These are phyloP conservation scores for Aspergillus nidulans DNA, from an alignment of 495 filamentous ascomycete species.

Conservation along the genomic window DNA sequence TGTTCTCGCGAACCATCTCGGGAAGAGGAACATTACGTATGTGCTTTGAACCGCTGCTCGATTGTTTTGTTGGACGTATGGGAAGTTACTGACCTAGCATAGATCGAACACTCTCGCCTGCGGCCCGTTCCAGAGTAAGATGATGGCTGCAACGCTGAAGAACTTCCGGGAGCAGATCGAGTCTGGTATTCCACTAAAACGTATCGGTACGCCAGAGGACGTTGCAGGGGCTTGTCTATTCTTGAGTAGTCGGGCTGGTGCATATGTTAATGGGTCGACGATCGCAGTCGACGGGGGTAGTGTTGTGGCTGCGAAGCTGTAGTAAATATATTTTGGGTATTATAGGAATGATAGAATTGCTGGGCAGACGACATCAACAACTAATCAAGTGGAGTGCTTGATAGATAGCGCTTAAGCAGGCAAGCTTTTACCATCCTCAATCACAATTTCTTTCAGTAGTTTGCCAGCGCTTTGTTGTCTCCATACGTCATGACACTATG, in stretches of 20 bases:
- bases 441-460: no score
- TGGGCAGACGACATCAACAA: no score
- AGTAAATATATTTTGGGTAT: conserved; percentile 6
- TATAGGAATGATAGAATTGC: background rate
- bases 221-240: conserved; percentile 75
- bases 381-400: no score
- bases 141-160: conserved; percentile 72
- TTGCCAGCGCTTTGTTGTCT: no score
- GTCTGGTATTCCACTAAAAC: conserved; percentile 59
- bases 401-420: no score
- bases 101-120: conserved; percentile 66
- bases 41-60: background rate
- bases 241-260: conserved; percentile 64
- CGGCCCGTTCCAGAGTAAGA: conserved; percentile 77
- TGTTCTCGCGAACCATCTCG: conserved; percentile 68
- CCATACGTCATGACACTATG: background rate
- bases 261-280: conserved; percentile 74
- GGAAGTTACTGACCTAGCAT: conserved; percentile 3
- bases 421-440: no score
- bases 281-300: conserved; percentile 69
- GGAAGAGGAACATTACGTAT: conserved; percentile 65
- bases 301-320: conserved; percentile 51
- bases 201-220: conserved; percentile 68
- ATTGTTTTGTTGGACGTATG: background rate
- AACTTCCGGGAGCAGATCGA: conserved; percentile 59